Evolutionary conservation across 2,329 filamentous ascomycete species (phyloP).

Genomic region (Aureobasidium sp.): DNA sequence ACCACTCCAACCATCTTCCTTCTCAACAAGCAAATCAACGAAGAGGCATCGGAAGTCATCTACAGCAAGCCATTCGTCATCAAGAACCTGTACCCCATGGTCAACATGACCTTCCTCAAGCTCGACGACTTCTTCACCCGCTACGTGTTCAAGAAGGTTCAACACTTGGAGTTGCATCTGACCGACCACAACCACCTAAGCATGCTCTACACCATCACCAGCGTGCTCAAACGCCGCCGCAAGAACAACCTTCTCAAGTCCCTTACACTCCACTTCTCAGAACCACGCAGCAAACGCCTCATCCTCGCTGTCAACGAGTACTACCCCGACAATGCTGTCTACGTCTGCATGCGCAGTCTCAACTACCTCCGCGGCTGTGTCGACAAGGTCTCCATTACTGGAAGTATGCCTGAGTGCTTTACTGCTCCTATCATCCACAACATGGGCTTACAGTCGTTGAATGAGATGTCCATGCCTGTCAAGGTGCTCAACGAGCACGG

Average conservation of each 20-base stretch:
- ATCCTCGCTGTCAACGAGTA: constrained; percentile 11
- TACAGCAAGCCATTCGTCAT: constrained; percentile 22
- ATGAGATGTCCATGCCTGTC: not conserved
- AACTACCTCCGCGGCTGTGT: constrained; percentile 17
- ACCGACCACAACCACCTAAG: constrained; percentile 21
- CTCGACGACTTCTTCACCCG: constrained; percentile 18
- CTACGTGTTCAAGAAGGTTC: constrained; percentile 17
- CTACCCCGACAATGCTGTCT: constrained; percentile 21
- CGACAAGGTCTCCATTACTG: constrained; percentile 17
- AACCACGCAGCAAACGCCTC: constrained; percentile 12
- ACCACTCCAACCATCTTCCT: constrained; percentile 26
- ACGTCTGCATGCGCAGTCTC: constrained; percentile 16
- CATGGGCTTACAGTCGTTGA: not conserved
- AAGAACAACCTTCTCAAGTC: constrained; percentile 15
- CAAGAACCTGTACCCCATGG: constrained; percentile 16
- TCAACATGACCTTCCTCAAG: constrained; percentile 14
- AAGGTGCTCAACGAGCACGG: not conserved
- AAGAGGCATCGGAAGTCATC: constrained; percentile 23
- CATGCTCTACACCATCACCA: constrained; percentile 8
- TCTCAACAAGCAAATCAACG: constrained; percentile 26
- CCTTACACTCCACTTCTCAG: constrained; percentile 19
- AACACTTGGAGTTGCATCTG: constrained; percentile 19
- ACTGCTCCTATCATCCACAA: not conserved
- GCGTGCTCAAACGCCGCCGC: not conserved
- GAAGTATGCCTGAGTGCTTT: constrained; percentile 18